phyloP scores from a whole-genome alignment of 495 filamentous ascomycete species.

The Hypoxylon fragiforme region DNA sequence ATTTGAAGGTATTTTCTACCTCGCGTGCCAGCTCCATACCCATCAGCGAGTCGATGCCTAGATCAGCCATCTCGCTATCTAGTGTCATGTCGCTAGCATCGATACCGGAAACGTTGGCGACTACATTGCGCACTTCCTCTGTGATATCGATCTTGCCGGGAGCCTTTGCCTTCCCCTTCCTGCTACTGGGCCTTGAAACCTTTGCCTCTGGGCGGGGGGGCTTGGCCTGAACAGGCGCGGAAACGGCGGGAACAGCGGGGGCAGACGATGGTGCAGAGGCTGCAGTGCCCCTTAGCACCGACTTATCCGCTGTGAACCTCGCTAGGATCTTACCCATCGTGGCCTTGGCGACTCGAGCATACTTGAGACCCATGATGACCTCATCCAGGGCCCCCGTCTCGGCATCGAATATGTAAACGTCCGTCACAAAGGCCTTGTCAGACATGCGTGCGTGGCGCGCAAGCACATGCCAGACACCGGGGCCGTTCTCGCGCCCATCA shows the following conservation, averaged over 20 bases:
- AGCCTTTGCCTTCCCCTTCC: constrained; percentile 21
- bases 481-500: constrained; percentile 22
- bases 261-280: constrained; percentile 14
- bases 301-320: constrained; percentile 26
- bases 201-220: constrained; percentile 1
- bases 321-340: constrained; percentile 44
- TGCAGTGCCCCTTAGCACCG: too few species aligned
- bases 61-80: constrained; percentile 50
- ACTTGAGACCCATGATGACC: constrained; percentile 56
- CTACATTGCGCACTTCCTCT: constrained; percentile 29
- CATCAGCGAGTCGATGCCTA: constrained; percentile 62
- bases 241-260: constrained; percentile 28
- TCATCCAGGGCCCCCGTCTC: constrained; percentile 46
- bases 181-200: constrained; percentile 16
- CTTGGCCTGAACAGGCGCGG: constrained; percentile 14
- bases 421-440: constrained; percentile 46
- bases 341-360: constrained; percentile 46
- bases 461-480: constrained; percentile 50
- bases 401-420: constrained; percentile 58
- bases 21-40: constrained; percentile 60
- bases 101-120: constrained; percentile 50
- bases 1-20: constrained; percentile 50
- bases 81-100: constrained; percentile 49
- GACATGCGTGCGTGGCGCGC: constrained; percentile 45
- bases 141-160: constrained; percentile 31